phyloP scores from a whole-genome alignment of 441 rosid species.

The Adansonia rubrostipa region DNA sequence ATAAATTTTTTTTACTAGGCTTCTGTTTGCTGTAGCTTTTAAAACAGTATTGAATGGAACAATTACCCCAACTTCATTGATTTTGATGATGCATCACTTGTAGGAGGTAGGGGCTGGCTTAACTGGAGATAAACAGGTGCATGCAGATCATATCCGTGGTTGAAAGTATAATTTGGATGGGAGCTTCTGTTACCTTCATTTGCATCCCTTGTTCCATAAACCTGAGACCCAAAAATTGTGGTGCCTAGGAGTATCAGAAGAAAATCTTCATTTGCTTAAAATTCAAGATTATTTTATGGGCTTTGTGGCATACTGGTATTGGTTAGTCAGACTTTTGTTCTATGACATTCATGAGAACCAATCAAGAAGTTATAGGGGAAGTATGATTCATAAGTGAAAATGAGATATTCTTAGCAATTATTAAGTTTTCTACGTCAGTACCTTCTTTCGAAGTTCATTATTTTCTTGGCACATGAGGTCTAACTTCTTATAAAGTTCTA shows the following conservation, averaged over 20 bases:
- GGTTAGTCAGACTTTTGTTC: slow-evolving; percentile 1
- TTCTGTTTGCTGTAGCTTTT: not conserved
- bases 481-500: slow-evolving; percentile 60
- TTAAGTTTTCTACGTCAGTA: slow-evolving; percentile 29
- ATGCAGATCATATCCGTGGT: slow-evolving; percentile 44
- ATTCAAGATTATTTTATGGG: not conserved
- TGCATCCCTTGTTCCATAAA: slow-evolving; percentile 44
- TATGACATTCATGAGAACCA: not conserved
- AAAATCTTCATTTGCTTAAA: slow-evolving; percentile 8
- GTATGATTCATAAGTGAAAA: not conserved
- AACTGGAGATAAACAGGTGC: slow-evolving; percentile 59
- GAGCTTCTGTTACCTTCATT: slow-evolving; percentile 44
- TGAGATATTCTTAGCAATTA: slow-evolving; percentile 1
- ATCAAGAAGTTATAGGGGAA: not conserved
- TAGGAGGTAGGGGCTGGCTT: slow-evolving; percentile 63
- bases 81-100: slow-evolving; percentile 42
- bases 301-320: slow-evolving; percentile 17
- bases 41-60: slow-evolving; percentile 15
- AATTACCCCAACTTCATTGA: slow-evolving; percentile 59
- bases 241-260: slow-evolving; percentile 20
- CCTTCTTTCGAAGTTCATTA: slow-evolving; percentile 67
- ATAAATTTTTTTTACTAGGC: slow-evolving; percentile 6
- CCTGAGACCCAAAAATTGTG: slow-evolving; percentile 40
- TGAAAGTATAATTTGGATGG: slow-evolving; percentile 35
- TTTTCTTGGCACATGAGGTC: slow-evolving; percentile 64